A percentile compares a stretch with the other conserved stretches of the same genome.
These are phyloP conservation scores for Botrytis pseudocinerea DNA, from an alignment of 2,329 filamentous ascomycete genomes.

Conservation along the genomic window DNA sequence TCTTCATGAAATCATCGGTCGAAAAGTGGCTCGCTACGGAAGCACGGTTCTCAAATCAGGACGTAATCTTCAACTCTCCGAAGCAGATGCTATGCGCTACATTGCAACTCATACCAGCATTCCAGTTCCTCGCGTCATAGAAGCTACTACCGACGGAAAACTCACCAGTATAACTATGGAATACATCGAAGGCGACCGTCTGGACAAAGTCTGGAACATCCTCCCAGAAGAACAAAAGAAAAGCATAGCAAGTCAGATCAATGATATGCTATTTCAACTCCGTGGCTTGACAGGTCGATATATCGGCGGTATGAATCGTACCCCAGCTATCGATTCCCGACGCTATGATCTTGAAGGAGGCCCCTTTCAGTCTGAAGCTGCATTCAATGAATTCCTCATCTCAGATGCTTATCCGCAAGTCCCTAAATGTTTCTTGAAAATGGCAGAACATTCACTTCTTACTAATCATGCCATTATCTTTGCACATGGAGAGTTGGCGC, in stretches of 20 bases:
- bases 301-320: constrained; percentile 25
- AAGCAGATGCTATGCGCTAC: constrained; percentile 46
- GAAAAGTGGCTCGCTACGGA: constrained; percentile 25
- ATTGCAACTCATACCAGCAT: constrained; percentile 46
- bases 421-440: constrained; percentile 7
- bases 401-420: constrained; percentile 2
- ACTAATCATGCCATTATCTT: constrained; percentile 21
- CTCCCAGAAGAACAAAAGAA: constrained; percentile 23
- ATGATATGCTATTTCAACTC: constrained; percentile 27
- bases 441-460: constrained; percentile 3
- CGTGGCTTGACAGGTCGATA: constrained; percentile 21
- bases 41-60: constrained; percentile 27
- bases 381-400: constrained; percentile 26
- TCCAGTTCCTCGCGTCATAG: constrained; percentile 48
- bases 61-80: constrained; percentile 38
- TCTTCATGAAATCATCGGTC: constrained; percentile 22
- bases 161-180: constrained; percentile 26
- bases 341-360: constrained; percentile 24
- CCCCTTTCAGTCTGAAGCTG: constrained; percentile 25
- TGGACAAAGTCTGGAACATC: constrained; percentile 25
- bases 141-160: constrained; percentile 14
- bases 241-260: constrained; percentile 22
- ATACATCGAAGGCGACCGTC: constrained; percentile 24
- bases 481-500: constrained; percentile 21
- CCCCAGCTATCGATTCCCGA: constrained; percentile 24